Evolutionary conservation across 2,329 filamentous ascomycete genomes (phyloP), one percentile per base, ranked within the genome.

Genomic region (Ophiostoma ulmi): DNA sequence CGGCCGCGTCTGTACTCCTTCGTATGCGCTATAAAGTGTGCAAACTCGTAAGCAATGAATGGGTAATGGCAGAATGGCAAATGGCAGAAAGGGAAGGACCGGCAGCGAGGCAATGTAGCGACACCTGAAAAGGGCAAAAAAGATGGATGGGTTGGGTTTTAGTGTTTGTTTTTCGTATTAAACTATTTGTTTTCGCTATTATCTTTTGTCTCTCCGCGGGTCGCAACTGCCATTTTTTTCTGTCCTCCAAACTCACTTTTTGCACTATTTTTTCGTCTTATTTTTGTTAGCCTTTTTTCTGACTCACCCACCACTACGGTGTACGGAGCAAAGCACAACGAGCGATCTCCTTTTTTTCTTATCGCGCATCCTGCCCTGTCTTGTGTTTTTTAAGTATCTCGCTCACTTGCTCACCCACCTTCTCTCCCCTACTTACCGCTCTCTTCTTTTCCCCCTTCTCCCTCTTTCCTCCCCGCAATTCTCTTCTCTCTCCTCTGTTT

Each of bases 121-220:
- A 70, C 35, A 26, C 58, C 26, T n/a, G 35, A 38, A 67, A 72
- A 67, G 67, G 66, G 63, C 55, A 67, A 71, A 71, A 69, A 69
- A 39, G 65, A 68, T 22, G 38, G 26, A 35, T 35, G 52, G 41
- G n/a, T 26, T 39, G 66, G 36, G 31, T 58, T 70, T 63, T 17
- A 61, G 8, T 26, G 17, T 63, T 63, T 63, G 26, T 35, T 63
- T 63, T 63, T 31, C 22, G 5, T 35, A 35, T 63, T 63, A 31
- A 35, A 26, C 4, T 35, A 63, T 17, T 63, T 63, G 13, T 35
- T 63, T 63, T 35, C 2, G 17, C 26, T 35, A 63, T 36, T 63
- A 14, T 17, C 5, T 63, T 63, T 35, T 31, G 5, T 31, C 6
- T 7, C 17, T 26, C 26, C 55, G 55, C 55, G 55, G 55, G 26